Evolutionary conservation across 1,284 basidiomycete genomes (phyloP).

Genomic region (Rhodofomes roseus): DNA sequence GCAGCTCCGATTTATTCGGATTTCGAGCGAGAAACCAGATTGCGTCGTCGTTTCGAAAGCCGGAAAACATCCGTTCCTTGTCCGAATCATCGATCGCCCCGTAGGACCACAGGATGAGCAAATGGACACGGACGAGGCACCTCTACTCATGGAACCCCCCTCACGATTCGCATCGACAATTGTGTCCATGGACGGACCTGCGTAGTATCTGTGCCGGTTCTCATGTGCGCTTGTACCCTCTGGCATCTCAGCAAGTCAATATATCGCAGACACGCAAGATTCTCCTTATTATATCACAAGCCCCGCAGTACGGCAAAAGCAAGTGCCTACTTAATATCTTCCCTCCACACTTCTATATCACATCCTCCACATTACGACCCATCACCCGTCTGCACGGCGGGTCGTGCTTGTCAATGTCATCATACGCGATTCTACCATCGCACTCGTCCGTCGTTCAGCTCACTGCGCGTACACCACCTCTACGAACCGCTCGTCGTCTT

Average conservation of each 20-base stretch:
- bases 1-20: conserved; percentile 72
- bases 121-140: conserved; percentile 33
- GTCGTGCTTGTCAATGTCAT: neutral
- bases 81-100: conserved; percentile 1
- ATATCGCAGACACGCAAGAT: no score
- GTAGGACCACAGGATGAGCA: conserved; percentile 16
- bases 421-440: neutral
- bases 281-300: no score
- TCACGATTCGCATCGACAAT: conserved; percentile 41
- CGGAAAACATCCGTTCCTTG: conserved; percentile 50
- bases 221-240: neutral
- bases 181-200: conserved; percentile 37
- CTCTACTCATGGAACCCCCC: conserved; percentile 29
- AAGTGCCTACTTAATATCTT: no score
- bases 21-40: conserved; percentile 54
- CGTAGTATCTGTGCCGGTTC: neutral
- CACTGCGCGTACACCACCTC: conserved; percentile 27
- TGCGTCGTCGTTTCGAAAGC: conserved; percentile 48
- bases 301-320: no score
- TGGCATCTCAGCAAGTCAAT: no score
- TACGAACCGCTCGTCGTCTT: conserved; percentile 28
- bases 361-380: no score
- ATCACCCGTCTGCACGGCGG: neutral
- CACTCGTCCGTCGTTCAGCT: neutral
- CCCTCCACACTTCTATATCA: no score